phyloP scores from a whole-genome alignment of 2,329 filamentous ascomycete genomes.

The Beauveria brongniartii region DNA sequence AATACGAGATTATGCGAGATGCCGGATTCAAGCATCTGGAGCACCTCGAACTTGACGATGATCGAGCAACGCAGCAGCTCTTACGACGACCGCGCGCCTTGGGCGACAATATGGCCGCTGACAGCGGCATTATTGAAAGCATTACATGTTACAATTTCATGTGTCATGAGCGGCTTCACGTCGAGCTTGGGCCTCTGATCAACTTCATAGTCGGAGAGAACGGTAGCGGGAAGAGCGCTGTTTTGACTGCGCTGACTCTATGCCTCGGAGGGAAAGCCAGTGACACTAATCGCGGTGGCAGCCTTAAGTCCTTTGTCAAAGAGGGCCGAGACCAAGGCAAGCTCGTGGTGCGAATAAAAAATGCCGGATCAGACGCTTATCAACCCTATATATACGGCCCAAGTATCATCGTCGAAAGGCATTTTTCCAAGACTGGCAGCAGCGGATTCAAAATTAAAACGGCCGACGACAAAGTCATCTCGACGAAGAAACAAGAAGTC shows the following conservation, averaged over 20 bases:
- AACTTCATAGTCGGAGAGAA: constrained; percentile 99
- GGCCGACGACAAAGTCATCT: constrained; percentile 59
- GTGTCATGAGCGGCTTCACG: constrained; percentile 78
- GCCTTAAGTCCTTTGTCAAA: constrained; percentile 84
- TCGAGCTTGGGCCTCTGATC: constrained; percentile 84
- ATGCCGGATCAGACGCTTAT: constrained; percentile 77
- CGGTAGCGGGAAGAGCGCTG: constrained; percentile 93
- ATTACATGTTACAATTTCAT: constrained; percentile 91
- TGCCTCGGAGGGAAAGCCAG: constrained; percentile 94
- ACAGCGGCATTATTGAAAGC: constrained; percentile 80
- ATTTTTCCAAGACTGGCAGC: constrained; percentile 67
- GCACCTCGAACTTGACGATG: constrained; percentile 50
- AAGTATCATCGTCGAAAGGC: constrained; percentile 82
- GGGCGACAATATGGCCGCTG: constrained; percentile 65
- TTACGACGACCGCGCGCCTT: constrained; percentile 39
- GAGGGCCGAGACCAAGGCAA: constrained; percentile 70
- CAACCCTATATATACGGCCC: constrained; percentile 74
- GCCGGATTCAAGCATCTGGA: constrained; percentile 49
- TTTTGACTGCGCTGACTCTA: constrained; percentile 84
- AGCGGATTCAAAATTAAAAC: constrained; percentile 86
- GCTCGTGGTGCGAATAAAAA: constrained; percentile 82
- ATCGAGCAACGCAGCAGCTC: constrained; percentile 57
- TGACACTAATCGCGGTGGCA: constrained; percentile 84
- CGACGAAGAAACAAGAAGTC: constrained; percentile 75
- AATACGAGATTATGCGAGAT: constrained; percentile 56